Conservation (phyloP, 2,329 filamentous ascomycete genomes). For the Fusarium haematococcum region DNA sequence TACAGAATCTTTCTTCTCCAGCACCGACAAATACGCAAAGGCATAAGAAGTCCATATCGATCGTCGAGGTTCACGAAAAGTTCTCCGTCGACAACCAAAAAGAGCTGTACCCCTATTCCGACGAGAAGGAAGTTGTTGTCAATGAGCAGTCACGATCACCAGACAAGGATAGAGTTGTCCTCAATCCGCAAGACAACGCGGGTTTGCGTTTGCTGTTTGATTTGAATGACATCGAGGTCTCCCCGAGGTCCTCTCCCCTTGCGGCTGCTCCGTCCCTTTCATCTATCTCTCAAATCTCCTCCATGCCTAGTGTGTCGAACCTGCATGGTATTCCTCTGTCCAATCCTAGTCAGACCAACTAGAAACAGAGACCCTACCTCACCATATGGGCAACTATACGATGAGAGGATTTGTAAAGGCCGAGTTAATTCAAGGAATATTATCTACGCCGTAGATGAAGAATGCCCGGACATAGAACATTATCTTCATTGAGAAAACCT, state of each 20-base stretch:
- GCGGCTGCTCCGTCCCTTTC: neutral
- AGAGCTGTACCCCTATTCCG: neutral
- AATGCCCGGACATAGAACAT: no score
- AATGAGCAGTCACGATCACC: neutral
- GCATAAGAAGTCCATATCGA: neutral
- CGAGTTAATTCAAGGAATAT: neutral
- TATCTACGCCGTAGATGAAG: neutral
- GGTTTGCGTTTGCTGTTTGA: neutral
- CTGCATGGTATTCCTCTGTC: neutral
- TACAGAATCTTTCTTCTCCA: neutral
- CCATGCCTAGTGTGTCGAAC: neutral
- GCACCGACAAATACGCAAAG: fast-evolving
- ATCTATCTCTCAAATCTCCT: neutral
- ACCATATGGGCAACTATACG: neutral
- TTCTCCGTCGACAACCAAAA: neutral
- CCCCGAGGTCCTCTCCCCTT: neutral
- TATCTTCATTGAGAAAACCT: no score
- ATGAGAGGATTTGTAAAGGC: no score
- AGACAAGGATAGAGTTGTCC: neutral
- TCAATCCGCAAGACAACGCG: neutral
- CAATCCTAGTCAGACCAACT: fast-evolving
- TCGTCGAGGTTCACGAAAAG: neutral
- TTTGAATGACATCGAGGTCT: neutral
- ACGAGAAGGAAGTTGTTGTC: neutral
- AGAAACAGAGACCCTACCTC: neutral